Evolutionary conservation across 2,329 filamentous ascomycete genomes (phyloP).

Genomic region (Hymenoscyphus scutula): DNA sequence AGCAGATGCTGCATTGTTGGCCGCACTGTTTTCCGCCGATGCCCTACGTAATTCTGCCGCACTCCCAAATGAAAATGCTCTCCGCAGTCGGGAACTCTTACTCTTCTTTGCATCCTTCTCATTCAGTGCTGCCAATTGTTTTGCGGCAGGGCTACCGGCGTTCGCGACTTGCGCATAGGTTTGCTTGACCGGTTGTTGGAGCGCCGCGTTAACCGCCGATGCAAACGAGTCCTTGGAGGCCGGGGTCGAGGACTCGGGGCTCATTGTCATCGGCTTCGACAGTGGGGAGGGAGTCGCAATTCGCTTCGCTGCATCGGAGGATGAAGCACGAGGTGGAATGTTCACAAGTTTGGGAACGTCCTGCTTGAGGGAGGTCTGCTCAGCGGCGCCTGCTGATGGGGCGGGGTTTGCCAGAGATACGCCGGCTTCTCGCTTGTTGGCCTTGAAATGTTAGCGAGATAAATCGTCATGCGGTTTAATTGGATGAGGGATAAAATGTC

Average conservation of each 20-base stretch:
- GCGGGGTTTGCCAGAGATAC: conserved; percentile 44
- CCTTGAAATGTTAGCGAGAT: conserved; percentile 44
- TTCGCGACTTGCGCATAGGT: conserved; percentile 36
- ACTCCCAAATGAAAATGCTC: conserved; percentile 96
- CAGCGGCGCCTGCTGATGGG: conserved; percentile 42
- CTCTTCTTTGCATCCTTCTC: conserved; percentile 78
- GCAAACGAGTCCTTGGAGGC: conserved; percentile 43
- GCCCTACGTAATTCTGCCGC: conserved; percentile 83
- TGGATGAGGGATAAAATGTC: conserved; percentile 35
- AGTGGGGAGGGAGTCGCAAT: conserved; percentile 68
- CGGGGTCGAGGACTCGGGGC: conserved; percentile 47
- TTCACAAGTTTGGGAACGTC: conserved; percentile 56
- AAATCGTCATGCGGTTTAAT: conserved; percentile 25
- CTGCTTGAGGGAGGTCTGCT: conserved; percentile 48
- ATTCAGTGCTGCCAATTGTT: conserved; percentile 82
- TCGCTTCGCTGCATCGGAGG: conserved; percentile 60
- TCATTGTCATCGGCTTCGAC: conserved; percentile 67
- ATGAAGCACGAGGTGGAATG: conserved; percentile 61
- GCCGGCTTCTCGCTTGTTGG: conserved; percentile 56
- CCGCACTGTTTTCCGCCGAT: conserved; percentile 58
- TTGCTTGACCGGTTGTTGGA: conserved; percentile 33
- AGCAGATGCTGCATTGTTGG: conserved; percentile 32
- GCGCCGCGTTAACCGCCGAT: conserved; percentile 37
- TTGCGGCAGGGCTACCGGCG: conserved; percentile 62
- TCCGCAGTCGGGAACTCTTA: conserved; percentile 80